These are phyloP conservation scores for Paxillus rubicundulus DNA, from an alignment of 768 basidiomycete species.

Conservation along the genomic window DNA sequence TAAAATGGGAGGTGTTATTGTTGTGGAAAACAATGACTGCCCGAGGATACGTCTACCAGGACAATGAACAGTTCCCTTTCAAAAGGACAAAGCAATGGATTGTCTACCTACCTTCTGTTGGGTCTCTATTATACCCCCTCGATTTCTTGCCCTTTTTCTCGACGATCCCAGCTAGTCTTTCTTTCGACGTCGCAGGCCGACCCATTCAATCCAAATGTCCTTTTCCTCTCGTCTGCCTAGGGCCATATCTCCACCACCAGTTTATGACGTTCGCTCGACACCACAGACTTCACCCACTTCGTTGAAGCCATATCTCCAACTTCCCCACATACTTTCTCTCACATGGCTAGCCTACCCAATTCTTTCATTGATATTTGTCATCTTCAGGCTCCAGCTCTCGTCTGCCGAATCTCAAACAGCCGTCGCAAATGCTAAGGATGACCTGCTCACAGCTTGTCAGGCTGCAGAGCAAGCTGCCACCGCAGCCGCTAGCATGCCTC, in stretches of 20 bases:
- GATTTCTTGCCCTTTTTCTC: slow-evolving; percentile 9
- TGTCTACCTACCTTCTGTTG: slow-evolving; percentile 4
- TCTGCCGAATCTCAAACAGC: slow-evolving; percentile 65
- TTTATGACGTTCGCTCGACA: slow-evolving; percentile 52
- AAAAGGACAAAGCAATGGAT: slow-evolving; percentile 25
- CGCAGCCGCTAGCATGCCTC: slow-evolving; percentile 79
- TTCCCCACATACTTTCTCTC: slow-evolving; percentile 79
- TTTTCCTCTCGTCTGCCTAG: slow-evolving; percentile 26
- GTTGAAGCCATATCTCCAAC: slow-evolving; percentile 80
- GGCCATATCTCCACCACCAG: slow-evolving; percentile 46
- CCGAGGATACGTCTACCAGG: neutral
- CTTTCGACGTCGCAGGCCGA: slow-evolving; percentile 38
- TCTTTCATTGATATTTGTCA: slow-evolving; percentile 83
- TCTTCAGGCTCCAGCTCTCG: slow-evolving; percentile 77
- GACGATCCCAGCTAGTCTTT: slow-evolving; percentile 9
- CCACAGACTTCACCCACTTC: slow-evolving; percentile 27
- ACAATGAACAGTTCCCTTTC: slow-evolving; percentile 10
- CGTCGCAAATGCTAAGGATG: slow-evolving; percentile 64
- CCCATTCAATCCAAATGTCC: slow-evolving; percentile 28
- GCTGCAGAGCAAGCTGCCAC: slow-evolving; percentile 85
- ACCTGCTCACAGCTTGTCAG: slow-evolving; percentile 79
- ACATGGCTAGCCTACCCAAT: slow-evolving; percentile 92
- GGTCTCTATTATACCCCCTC: slow-evolving; percentile 6
- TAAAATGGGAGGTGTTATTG: slow-evolving; percentile 29
- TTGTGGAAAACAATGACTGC: slow-evolving; percentile 29